Base-by-base conservation (phyloP, 2,329 filamentous ascomycete species). In the Scleromitrula shiraiana region DNA sequence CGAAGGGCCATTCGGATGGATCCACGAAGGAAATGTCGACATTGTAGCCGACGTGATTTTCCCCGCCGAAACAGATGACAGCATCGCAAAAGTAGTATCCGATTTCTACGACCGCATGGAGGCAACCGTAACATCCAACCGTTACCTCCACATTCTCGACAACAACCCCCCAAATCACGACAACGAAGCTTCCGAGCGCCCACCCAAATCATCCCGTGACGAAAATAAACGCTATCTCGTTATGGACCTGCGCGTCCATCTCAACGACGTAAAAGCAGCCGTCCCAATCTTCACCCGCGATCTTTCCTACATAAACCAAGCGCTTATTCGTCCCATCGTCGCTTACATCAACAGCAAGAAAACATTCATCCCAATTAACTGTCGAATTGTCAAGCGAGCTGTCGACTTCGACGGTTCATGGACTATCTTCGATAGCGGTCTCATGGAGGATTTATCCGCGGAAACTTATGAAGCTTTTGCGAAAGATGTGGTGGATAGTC, bases 21-120 rank as follows among this genome's bases (percentile, higher is more conserved):
- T 98, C 45, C 86, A 94, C 56, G 88, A 97, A 67, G 93, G 93
- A 27, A 95, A 93, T 53, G 89, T 98, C 33, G 93, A 98, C 63
- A 95, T 98, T 53, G 83, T 97, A 12, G 86, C 93, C 6, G 93
- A 98, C 61, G 82, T 98, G 55, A 91, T 95, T 80, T 87, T 98
- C 53, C 93, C 93, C 0, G 80, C 82, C 26, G 93, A 97, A 46
- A 80, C 81, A 33, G 87, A 95, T 50, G 89, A 91, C 53, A 87
- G 90, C 54, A 83, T 98, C 48, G 85, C 84, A 20, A 96, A 96
- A 65, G 89, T 96, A 38, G 86, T 98, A 77, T 83, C 85, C n/a
- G 90, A 96, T 63, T 90, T 98, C 60, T 97, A 97, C 67, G 91
- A 97, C 65, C 86, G 88, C 52, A 79, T 98, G 62, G 93, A 98